Evolutionary conservation across 768 basidiomycete genomes (phyloP).

Genomic region (Brasilioporus rufonigricans): DNA sequence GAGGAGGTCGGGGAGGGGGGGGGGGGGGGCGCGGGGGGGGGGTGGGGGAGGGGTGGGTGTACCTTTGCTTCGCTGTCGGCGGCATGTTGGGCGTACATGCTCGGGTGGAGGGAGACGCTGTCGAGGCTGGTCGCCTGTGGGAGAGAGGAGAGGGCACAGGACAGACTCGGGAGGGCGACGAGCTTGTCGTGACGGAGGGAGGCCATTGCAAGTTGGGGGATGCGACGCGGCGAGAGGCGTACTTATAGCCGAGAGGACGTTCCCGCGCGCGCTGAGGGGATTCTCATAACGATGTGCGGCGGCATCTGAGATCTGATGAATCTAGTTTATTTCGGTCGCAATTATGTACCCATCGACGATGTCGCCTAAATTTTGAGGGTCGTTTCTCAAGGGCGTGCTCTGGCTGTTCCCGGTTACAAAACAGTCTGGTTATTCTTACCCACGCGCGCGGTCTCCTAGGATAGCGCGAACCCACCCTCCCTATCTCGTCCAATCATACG

Average conservation of each 20-base stretch:
- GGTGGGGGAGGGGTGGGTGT: conserved; percentile 1
- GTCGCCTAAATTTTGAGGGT: conserved; percentile 33
- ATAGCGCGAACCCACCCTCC: conserved; percentile 6
- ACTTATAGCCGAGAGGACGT: conserved; percentile 14
- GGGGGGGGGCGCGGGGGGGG: too few species aligned
- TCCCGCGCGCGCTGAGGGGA: neutral
- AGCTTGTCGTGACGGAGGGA: conserved; percentile 47
- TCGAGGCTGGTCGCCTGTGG: conserved; percentile 72
- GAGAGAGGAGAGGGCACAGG: conserved; percentile 63
- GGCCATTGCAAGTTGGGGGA: conserved; percentile 29
- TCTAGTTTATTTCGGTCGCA: conserved; percentile 14
- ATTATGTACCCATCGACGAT: conserved; percentile 20
- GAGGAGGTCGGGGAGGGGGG: too few species aligned
- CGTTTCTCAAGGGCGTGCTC: conserved; percentile 1
- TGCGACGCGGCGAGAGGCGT: conserved; percentile 1
- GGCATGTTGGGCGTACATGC: conserved; percentile 65
- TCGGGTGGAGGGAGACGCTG: conserved; percentile 62
- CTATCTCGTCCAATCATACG: neutral
- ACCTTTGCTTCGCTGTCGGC: conserved; percentile 80
- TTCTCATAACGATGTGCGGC: conserved; percentile 29
- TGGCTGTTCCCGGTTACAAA: too few species aligned
- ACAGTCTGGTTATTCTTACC: neutral
- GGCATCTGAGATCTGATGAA: conserved; percentile 20
- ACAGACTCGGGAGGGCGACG: conserved; percentile 71
- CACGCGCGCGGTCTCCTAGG: conserved; percentile 35